These are phyloP conservation scores for Phytopythium kandeliae DNA, from an alignment of 352 stramenopile species.

Conservation along the genomic window DNA sequence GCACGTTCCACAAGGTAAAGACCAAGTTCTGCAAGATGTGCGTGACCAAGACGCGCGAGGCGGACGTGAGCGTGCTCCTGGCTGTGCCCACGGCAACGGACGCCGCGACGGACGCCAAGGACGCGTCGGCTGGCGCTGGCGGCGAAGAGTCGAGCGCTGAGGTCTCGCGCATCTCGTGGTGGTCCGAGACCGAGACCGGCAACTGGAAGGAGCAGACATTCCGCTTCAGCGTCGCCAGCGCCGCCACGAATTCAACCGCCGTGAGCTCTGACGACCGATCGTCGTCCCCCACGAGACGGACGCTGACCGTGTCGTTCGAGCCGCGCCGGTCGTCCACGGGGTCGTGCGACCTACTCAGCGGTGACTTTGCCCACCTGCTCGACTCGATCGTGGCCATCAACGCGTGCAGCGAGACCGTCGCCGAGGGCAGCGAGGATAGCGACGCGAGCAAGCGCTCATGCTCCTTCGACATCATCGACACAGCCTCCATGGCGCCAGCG, in stretches of 20 bases:
- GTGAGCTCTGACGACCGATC: conserved; percentile 2
- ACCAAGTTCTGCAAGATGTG: conserved; percentile 59
- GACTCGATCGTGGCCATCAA: conserved; percentile 16
- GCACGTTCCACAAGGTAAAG: conserved; percentile 47
- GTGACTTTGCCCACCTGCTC: conserved; percentile 22
- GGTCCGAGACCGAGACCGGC: conserved; percentile 30
- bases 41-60: conserved; percentile 41
- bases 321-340: conserved; percentile 20
- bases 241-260: conserved; percentile 19
- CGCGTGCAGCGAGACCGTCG: conserved; percentile 10
- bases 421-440: conserved; percentile 12
- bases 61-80: conserved; percentile 12
- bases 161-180: conserved; percentile 30
- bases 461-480: conserved; percentile 37
- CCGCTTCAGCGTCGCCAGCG: conserved; percentile 27
- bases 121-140: too few relatives aligned
- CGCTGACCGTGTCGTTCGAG: background rate
- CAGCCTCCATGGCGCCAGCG: conserved; percentile 27
- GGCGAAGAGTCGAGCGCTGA: conserved; percentile 1
- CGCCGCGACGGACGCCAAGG: background rate
- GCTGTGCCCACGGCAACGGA: background rate
- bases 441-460: conserved; percentile 21
- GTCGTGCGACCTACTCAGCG: conserved; percentile 15
- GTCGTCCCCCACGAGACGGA: conserved; percentile 1
- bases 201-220: conserved; percentile 31